Evolutionary conservation across 768 basidiomycete genomes (phyloP), one percentile per base, ranked within the genome.

Genomic region (Serendipita indica): DNA sequence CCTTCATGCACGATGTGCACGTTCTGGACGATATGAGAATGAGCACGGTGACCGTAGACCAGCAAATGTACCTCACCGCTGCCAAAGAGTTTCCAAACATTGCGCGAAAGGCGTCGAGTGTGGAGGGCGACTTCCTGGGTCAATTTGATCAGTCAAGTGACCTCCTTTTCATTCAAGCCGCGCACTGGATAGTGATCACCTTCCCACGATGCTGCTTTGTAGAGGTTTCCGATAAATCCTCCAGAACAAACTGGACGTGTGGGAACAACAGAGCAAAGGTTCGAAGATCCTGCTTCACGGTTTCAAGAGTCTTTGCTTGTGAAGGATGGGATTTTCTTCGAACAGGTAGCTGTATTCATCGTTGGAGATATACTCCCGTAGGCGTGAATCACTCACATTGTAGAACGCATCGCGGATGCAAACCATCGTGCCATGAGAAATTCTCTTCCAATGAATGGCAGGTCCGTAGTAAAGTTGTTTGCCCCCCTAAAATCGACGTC

Each of bases 341-440:
- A 62, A 92, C 79, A 33, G 89, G 89, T 39, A 91, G 77, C 89
- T 91, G 63, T 25, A 46, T 18, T 30, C 20, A 33, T 27, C 33
- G 10, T 39, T 22, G 14, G 22, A 6, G 49, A 57, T 27, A 46
- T 28, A 45, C 64, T 28, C 61, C 57, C 27, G 61, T 43, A 45
- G 37, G 57, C 43, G 13, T 34, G 52, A 28, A 37, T 30, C 16
- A 72, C 80, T 41, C 61, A 90, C 90, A 66, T 88, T 91, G 67
- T 85, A 87, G 67, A 96, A 99, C 2, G 88, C 83, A 68, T 97
- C 94, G 20, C 88, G 82, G 41, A 96, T 74, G 63, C 79, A 82
- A 39, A 94, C 84, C 10, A 79, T 82, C 3, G 93, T 96, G 2
- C 94, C 94, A 1, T 78, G 70, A 1, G 73, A 72, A 67, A 87